A percentile compares a stretch with the other conserved stretches of the same genome.
Evolutionary conservation across 2,329 filamentous ascomycete genomes (phyloP).

Genomic region (Fusarium transvaalense): DNA sequence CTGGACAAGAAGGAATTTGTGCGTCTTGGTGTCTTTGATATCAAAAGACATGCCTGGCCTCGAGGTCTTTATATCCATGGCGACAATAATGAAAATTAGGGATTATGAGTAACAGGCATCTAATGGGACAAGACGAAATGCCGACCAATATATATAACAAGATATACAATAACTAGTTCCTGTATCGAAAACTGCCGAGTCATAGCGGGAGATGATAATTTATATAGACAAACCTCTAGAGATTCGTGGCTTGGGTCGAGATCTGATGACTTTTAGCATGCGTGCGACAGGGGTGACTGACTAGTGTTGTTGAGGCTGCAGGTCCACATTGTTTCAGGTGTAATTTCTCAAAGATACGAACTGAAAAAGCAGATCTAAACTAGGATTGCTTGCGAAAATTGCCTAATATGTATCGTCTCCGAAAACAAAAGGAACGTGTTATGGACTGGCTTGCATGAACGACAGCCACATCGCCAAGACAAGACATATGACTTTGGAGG

Average conservation of each 20-base stretch:
- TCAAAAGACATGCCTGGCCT: neutral
- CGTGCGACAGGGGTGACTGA: neutral
- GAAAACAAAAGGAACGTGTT: neutral
- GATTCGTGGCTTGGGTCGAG: neutral
- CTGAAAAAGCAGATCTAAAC: too few relatives aligned
- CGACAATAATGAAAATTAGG: neutral
- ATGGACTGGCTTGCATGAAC: neutral
- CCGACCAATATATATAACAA: too few relatives aligned
- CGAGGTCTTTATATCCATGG: neutral
- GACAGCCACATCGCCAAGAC: neutral
- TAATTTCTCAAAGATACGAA: neutral
- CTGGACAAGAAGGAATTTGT: neutral
- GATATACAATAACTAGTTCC: too few relatives aligned
- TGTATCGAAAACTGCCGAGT: too few relatives aligned
- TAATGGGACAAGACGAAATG: too few relatives aligned
- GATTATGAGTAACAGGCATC: neutral
- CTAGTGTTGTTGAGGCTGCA: neutral
- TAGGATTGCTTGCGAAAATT: too few relatives aligned
- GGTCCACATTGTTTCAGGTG: neutral
- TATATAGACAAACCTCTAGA: neutral
- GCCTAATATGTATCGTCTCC: too few relatives aligned
- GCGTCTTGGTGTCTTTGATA: neutral
- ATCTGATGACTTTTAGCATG: neutral
- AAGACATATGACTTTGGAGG: too few relatives aligned
- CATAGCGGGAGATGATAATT: too few relatives aligned